These are phyloP conservation scores for Apiospora rasikravindrae DNA, from an alignment of 2,329 filamentous ascomycete species.

Conservation along the genomic window DNA sequence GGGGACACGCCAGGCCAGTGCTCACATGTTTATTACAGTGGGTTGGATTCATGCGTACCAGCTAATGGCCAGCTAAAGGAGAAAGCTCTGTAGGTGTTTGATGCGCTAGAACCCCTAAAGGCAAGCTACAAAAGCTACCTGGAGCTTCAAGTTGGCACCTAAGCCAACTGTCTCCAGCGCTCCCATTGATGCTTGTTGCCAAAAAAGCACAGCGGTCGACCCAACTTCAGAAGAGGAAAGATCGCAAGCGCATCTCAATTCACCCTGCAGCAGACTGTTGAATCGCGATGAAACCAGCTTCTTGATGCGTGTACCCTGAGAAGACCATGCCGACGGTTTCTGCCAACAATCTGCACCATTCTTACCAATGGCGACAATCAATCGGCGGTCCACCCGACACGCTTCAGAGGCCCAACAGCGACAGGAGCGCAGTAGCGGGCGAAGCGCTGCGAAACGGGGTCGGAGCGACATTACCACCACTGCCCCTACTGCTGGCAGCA, in stretches of 20 bases:
- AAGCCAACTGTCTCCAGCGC: not conserved
- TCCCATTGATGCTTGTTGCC: conserved; percentile 13
- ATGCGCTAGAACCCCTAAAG: conserved; percentile 4
- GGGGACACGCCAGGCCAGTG: not conserved
- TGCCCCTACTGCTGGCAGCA: conserved; percentile 8
- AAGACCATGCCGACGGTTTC: not conserved
- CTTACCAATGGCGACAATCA: conserved; percentile 19
- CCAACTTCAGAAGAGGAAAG: conserved; percentile 16
- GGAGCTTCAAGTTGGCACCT: conserved; percentile 3
- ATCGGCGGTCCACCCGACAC: conserved; percentile 16
- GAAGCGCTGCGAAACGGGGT: conserved; percentile 10
- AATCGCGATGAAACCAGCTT: conserved; percentile 17
- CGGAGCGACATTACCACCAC: conserved; percentile 10
- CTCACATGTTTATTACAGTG: not conserved
- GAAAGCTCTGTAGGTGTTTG: not conserved
- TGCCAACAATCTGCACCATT: conserved; percentile 15
- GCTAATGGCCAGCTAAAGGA: not conserved
- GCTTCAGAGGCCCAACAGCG: not conserved
- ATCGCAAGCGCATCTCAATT: conserved; percentile 14
- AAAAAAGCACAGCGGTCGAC: conserved; percentile 2
- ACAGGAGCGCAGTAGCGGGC: conserved; percentile 15
- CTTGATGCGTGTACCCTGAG: conserved; percentile 15
- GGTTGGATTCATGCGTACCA: conserved; percentile 4
- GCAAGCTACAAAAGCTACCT: conserved; percentile 8
- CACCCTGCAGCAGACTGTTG: conserved; percentile 16